Conservation (phyloP, 2,329 filamentous ascomycete genomes). For the Cytospora piceicola region DNA sequence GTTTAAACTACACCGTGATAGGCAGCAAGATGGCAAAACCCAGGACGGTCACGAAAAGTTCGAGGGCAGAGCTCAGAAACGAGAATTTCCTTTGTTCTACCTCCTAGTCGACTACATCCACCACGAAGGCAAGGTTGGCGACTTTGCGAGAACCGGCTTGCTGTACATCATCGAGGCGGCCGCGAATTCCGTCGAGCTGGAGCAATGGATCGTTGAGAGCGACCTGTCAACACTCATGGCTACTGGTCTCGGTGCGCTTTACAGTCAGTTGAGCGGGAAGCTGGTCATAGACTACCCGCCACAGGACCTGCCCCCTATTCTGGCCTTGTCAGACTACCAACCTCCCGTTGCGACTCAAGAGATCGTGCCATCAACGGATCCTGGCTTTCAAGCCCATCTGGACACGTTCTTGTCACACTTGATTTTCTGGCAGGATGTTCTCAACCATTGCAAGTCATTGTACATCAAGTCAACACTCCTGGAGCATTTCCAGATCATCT, state of each 20-base stretch:
- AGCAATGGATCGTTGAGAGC: conserved; percentile 97
- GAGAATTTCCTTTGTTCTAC: conserved; percentile 95
- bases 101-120: conserved; percentile 96
- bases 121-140: conserved; percentile 89
- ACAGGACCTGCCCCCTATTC: conserved; percentile 77
- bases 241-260: conserved; percentile 81
- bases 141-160: conserved; percentile 92
- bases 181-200: conserved; percentile 77
- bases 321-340: conserved; percentile 87
- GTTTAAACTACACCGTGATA: conserved; percentile 70
- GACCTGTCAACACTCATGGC: conserved; percentile 97
- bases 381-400: conserved; percentile 81
- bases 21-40: conserved; percentile 44
- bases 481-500: conserved; percentile 96
- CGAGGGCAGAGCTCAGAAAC: conserved; percentile 81
- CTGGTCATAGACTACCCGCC: conserved; percentile 78
- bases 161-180: conserved; percentile 96
- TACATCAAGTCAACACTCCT: conserved; percentile 92
- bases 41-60: conserved; percentile 66
- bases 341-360: conserved; percentile 71
- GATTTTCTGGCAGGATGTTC: conserved; percentile 96
- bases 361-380: conserved; percentile 73
- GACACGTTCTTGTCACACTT: conserved; percentile 94
- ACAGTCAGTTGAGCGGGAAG: conserved; percentile 72
- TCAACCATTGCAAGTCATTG: conserved; percentile 90